phyloP scores from a whole-genome alignment of 2,329 filamentous ascomycete genomes.

The Fusarium solani-melongenae region DNA sequence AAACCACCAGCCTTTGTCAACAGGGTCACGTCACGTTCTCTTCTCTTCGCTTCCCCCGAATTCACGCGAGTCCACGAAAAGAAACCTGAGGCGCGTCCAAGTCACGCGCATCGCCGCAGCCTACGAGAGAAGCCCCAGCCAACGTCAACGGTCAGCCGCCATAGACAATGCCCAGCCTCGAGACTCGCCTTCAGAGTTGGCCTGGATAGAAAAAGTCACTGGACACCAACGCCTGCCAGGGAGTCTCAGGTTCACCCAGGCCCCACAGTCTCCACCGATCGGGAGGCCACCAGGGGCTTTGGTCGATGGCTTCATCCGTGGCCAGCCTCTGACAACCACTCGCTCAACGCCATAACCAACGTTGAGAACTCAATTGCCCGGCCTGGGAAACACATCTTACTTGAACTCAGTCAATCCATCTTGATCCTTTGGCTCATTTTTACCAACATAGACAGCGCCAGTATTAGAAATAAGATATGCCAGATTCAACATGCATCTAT shows the following conservation, averaged over 20 bases:
- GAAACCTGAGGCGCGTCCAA: slow-evolving; percentile 13
- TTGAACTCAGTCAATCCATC: background rate
- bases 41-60: slow-evolving; percentile 12
- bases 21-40: slow-evolving; percentile 34
- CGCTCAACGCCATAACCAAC: background rate
- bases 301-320: background rate
- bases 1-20: slow-evolving; percentile 11
- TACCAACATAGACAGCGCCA: background rate
- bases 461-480: background rate
- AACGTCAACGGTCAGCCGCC: slow-evolving; percentile 32
- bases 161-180: slow-evolving; percentile 10
- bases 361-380: background rate
- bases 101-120: slow-evolving; percentile 29
- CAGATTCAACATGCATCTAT: slow-evolving; percentile 19
- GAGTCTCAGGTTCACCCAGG: slow-evolving; percentile 27
- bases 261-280: slow-evolving; percentile 14
- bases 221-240: slow-evolving; percentile 34
- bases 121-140: slow-evolving; percentile 3
- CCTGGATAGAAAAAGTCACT: slow-evolving; percentile 37
- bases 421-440: background rate
- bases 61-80: slow-evolving; percentile 27
- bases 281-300: background rate
- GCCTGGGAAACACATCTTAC: background rate
- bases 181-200: slow-evolving; percentile 26
- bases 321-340: background rate